Percentiles rank a stretch among this genome's conserved stretches.
phyloP scores from a whole-genome alignment of 2,329 filamentous ascomycete species.

The Leptographium lundbergii region DNA sequence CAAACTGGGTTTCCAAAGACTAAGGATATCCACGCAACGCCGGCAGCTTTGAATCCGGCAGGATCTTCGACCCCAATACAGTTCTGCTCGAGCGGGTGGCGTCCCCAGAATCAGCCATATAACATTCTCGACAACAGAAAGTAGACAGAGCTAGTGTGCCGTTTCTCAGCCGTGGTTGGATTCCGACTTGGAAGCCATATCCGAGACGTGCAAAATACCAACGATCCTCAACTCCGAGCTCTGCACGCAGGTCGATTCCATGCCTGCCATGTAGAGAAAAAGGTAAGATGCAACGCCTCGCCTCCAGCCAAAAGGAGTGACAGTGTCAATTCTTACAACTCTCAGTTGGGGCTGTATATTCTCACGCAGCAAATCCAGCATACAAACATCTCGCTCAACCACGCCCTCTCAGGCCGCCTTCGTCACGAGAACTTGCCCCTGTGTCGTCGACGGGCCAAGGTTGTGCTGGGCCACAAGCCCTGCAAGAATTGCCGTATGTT shows the following conservation, averaged over 20 bases:
- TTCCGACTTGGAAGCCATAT: slow-evolving; percentile 1
- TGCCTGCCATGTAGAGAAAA: slow-evolving; percentile 11
- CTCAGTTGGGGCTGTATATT: slow-evolving; percentile 7
- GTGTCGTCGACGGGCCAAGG: neutral
- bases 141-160: slow-evolving; percentile 7
- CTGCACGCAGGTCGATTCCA: slow-evolving; percentile 5
- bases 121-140: neutral
- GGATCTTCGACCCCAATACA: neutral
- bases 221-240: neutral
- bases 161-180: neutral
- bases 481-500: slow-evolving; percentile 10
- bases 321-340: neutral
- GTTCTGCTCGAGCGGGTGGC: slow-evolving; percentile 8
- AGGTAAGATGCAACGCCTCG: neutral
- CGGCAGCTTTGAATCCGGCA: slow-evolving; percentile 5
- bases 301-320: neutral
- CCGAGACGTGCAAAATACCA: slow-evolving; percentile 5
- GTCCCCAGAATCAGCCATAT: neutral
- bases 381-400: neutral
- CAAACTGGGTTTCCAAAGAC: neutral
- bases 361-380: slow-evolving; percentile 3
- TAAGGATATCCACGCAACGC: neutral
- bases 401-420: slow-evolving; percentile 5
- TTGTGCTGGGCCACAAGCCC: slow-evolving; percentile 9
- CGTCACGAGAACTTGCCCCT: neutral